A percentile compares a stretch with the other conserved stretches of the same genome.
phyloP scores from a whole-genome alignment of 2,329 filamentous ascomycete genomes.

The Chaetomium sp. region DNA sequence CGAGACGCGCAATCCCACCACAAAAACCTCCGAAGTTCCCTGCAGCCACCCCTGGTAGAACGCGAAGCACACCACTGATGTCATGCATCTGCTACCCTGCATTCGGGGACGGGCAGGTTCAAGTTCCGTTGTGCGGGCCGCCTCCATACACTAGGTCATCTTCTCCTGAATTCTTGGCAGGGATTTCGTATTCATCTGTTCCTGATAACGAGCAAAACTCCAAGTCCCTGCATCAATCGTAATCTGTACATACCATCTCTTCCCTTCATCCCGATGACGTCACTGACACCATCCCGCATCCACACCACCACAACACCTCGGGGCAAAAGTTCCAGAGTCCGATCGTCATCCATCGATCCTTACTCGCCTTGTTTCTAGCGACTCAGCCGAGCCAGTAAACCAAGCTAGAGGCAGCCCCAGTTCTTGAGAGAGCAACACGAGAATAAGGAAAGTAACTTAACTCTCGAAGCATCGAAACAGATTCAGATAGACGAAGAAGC shows the following conservation, averaged over 20 bases:
- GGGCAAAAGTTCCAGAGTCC: conserved; percentile 2
- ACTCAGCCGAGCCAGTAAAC: not conserved
- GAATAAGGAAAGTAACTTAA: not conserved
- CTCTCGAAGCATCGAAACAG: not conserved
- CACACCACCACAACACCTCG: conserved; percentile 9
- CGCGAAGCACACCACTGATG: not conserved
- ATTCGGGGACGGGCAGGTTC: not conserved
- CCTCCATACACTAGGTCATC: not conserved
- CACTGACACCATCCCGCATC: conserved; percentile 10
- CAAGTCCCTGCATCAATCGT: not conserved
- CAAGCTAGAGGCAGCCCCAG: not conserved
- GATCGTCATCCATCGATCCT: not conserved
- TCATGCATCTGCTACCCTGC: not conserved
- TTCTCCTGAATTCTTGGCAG: not conserved
- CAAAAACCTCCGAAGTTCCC: too few relatives aligned
- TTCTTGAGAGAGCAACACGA: not conserved
- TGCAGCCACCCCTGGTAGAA: conserved; percentile 7
- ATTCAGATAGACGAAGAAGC: not conserved
- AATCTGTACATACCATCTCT: too few relatives aligned
- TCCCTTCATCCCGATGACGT: conserved; percentile 11
- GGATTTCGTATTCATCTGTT: not conserved
- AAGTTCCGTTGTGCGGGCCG: not conserved
- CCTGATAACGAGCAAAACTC: not conserved
- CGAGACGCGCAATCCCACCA: not conserved
- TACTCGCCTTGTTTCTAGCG: not conserved